Percentiles rank a stretch among this genome's conserved stretches.
Conservation (phyloP, 176 grass and related monocot species). For the Coix lacrymajobi region DNA sequence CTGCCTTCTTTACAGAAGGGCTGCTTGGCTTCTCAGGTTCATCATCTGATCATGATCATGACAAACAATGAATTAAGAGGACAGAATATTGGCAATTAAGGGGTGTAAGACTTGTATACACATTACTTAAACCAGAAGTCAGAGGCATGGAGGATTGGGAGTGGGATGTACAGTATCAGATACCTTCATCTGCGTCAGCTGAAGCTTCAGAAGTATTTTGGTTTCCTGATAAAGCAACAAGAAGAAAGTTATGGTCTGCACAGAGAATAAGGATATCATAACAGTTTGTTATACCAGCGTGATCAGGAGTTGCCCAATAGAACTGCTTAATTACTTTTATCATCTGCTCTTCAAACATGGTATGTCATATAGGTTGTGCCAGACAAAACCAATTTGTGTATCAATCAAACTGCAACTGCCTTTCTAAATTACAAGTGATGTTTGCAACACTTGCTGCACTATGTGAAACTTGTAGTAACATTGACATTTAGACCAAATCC, state of each 20-base stretch:
- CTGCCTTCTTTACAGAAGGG: slow-evolving; percentile 84
- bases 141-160: not conserved
- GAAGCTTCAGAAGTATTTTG: slow-evolving; percentile 56
- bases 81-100: not conserved
- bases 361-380: not conserved
- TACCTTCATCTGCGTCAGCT: slow-evolving; percentile 71
- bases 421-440: slow-evolving; percentile 6
- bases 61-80: slow-evolving; percentile 1
- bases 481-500: not conserved
- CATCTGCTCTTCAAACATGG: slow-evolving; percentile 1
- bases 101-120: not conserved
- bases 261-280: not conserved
- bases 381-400: not conserved
- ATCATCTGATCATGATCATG: slow-evolving; percentile 38
- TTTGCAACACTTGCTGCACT: not conserved
- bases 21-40: slow-evolving; percentile 74
- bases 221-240: slow-evolving; percentile 54
- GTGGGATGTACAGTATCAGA: not conserved
- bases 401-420: not conserved
- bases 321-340: not conserved
- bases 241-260: not conserved
- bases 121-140: not conserved
- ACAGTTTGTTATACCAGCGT: not conserved
- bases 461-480: not conserved
- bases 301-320: not conserved